A percentile compares a stretch with the other conserved stretches of the same genome.
These are phyloP conservation scores for Alternaria sp. DNA, from an alignment of 2,329 filamentous ascomycete genomes.

Conservation along the genomic window DNA sequence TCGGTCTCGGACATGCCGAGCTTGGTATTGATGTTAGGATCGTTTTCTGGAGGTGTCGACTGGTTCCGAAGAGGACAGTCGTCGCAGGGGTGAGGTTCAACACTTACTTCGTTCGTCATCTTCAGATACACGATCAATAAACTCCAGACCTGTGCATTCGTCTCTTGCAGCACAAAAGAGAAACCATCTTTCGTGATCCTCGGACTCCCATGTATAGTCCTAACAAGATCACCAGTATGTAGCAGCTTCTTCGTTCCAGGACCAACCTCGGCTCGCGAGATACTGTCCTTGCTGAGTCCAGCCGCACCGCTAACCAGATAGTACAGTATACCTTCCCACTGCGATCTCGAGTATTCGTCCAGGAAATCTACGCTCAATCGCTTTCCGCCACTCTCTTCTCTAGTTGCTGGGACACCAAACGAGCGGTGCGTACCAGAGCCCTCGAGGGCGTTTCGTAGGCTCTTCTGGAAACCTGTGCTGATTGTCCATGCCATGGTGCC, in stretches of 20 bases:
- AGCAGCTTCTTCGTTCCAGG: constrained; percentile 82
- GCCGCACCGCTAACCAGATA: constrained; percentile 87
- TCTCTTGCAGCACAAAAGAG: constrained; percentile 91
- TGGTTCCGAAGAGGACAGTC: too few relatives aligned
- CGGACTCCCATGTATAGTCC: constrained; percentile 63
- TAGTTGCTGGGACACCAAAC: constrained; percentile 84
- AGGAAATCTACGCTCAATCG: constrained; percentile 75
- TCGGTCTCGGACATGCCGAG: constrained; percentile 87
- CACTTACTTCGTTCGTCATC: constrained; percentile 69
- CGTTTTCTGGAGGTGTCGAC: too few relatives aligned
- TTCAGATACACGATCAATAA: constrained; percentile 92
- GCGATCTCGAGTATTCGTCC: constrained; percentile 83
- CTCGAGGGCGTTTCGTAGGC: constrained; percentile 84
- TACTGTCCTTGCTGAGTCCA: constrained; percentile 39
- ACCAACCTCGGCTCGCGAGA: constrained; percentile 58
- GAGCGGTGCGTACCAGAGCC: constrained; percentile 86
- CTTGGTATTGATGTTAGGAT: constrained; percentile 30
- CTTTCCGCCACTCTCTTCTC: constrained; percentile 66
- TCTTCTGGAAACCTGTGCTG: constrained; percentile 81
- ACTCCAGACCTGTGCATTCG: constrained; percentile 97
- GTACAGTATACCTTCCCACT: constrained; percentile 96
- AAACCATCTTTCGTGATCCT: constrained; percentile 93
- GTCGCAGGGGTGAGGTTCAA: not conserved
- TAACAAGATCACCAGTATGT: constrained; percentile 80
- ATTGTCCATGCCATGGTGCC: constrained; percentile 77